Percentiles rank a stretch among this genome's conserved stretches.
Evolutionary conservation across 148 eudicot species (phyloP).

Genomic region (Nepenthes gracilis): DNA sequence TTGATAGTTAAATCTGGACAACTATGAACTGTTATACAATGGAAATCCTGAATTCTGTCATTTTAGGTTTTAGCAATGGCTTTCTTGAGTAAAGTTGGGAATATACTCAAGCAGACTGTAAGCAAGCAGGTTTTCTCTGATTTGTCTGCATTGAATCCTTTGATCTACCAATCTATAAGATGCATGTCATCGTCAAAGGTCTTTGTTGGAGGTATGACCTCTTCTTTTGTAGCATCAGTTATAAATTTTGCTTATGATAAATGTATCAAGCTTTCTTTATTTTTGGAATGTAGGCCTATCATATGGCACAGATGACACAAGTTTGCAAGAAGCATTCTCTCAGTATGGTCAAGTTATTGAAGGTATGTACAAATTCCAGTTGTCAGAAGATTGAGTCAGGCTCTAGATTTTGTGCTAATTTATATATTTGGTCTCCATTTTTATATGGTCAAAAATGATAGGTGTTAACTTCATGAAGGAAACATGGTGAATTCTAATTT

Average conservation of each 20-base stretch:
- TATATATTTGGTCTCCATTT: neutral
- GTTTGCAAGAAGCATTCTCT: conserved; percentile 42
- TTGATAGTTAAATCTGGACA: too few species aligned
- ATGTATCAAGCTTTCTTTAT: neutral
- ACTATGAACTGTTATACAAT: too few species aligned
- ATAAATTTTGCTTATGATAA: neutral
- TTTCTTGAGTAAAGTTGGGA: conserved; percentile 60
- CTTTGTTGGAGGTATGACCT: conserved; percentile 69
- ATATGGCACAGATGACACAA: conserved; percentile 42
- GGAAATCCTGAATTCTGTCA: too few species aligned
- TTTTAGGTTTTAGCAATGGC: conserved; percentile 39
- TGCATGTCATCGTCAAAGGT: conserved; percentile 71
- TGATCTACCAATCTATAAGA: conserved; percentile 56
- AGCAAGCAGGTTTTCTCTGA: conserved; percentile 37
- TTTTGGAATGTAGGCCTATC: conserved; percentile 57
- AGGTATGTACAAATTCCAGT: conserved; percentile 25
- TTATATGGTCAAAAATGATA: neutral
- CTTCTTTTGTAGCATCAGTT: neutral
- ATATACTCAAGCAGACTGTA: conserved; percentile 44
- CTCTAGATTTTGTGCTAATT: neutral
- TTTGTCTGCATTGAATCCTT: conserved; percentile 37
- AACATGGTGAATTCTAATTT: too few species aligned
- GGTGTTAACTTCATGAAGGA: too few species aligned
- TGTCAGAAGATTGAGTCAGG: neutral
- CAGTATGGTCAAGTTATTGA: conserved; percentile 76